Evolutionary conservation across 306 rosid species (phyloP), one percentile per base, ranked within the genome.

Genomic region (Begonia fuchsioides): DNA sequence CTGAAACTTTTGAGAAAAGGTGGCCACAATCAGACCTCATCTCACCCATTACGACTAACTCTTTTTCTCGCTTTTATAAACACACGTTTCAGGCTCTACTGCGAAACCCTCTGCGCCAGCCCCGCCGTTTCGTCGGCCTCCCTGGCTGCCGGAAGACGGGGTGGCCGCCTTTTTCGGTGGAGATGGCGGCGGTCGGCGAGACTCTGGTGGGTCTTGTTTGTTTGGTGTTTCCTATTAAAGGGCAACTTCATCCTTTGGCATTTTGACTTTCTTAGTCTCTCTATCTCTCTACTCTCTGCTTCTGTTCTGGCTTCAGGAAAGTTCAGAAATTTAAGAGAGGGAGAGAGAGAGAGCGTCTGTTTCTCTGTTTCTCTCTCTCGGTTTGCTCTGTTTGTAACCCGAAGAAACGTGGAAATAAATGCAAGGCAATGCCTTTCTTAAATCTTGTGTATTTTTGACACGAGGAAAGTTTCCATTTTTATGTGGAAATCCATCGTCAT

Each of bases 241-340:
- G 98, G 94, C 98, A 92, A 85, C 93, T 77, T 74, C 41, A 77
- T 73, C 83, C 98, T 85, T 84, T 81, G 96, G 98, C 98, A 85
- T 77, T 79, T 40, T 45, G 15, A 61, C 55, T 64, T 62, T 72
- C 32, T 72, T 44, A 55, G 40, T 59, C 32, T 13, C 54, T 26
- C 58, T n/a, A n/a, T n/a, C n/a, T n/a, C n/a, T n/a, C n/a, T n/a
- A n/a, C n/a, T 51, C 72, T 49, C 65, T 53, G 65, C 59, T 55
- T 64, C 15, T 11, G 66, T 54, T 54, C 49, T 60, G 50, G 63
- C 51, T 56, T n/a, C 48, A 44, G 50, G 53, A 66, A 65, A 51
- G 41, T 60, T 43, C 18, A 45, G 38, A 32, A 32, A 17, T 60
- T 53, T 55, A 50, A 51, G 52, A 52, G 38, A 18, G 64, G 43